Evolutionary conservation across 805 yeast genomes (phyloP).

Genomic region (Saccharomyces eubayanus): DNA sequence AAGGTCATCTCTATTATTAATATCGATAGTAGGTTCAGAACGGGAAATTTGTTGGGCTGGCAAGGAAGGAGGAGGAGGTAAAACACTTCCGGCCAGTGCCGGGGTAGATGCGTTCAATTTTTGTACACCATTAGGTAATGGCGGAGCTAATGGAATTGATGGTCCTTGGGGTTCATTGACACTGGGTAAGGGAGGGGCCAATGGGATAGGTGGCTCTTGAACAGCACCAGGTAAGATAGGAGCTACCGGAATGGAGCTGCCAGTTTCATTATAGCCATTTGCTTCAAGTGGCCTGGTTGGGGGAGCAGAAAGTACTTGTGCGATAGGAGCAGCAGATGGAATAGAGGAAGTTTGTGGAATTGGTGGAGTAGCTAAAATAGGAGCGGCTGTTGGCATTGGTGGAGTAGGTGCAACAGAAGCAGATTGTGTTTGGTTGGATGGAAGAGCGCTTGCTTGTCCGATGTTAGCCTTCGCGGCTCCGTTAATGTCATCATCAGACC

Average conservation of each 20-base stretch:
- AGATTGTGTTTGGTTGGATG: neutral
- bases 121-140: constrained; percentile 1
- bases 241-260: constrained; percentile 17
- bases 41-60: neutral
- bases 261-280: constrained; percentile 17
- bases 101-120: neutral
- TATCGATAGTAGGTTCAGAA: neutral
- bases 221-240: constrained; percentile 12
- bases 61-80: constrained; percentile 9
- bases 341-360: constrained; percentile 25
- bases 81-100: neutral
- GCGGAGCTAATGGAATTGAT: constrained; percentile 10
- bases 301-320: constrained; percentile 26
- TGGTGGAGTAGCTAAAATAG: constrained; percentile 29
- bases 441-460: constrained; percentile 12
- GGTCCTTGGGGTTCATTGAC: constrained; percentile 3
- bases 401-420: constrained; percentile 10
- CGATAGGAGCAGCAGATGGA: constrained; percentile 19
- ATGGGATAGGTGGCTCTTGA: constrained; percentile 30
- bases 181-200: constrained; percentile 38
- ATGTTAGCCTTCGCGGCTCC: constrained; percentile 24
- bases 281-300: constrained; percentile 20
- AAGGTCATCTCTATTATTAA: neutral
- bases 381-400: constrained; percentile 8
- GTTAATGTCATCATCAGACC: constrained; percentile 33